Base-by-base conservation (phyloP, 2,329 filamentous ascomycete species). In the Fusarium papillatum region DNA sequence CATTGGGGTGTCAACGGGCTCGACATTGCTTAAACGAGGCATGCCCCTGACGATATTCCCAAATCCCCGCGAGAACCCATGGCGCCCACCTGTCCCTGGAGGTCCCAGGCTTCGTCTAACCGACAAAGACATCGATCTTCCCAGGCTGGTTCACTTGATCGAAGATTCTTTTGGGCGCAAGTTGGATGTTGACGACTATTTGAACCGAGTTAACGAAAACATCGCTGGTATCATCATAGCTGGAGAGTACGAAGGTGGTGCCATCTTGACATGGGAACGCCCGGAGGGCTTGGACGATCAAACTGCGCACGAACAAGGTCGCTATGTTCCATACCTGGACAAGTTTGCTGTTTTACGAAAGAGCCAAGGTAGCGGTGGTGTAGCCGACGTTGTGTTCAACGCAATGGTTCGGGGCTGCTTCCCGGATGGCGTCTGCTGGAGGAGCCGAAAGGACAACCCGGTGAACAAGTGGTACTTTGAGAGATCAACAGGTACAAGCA, bases 401-500 rank as follows among this genome's bases (percentile, higher is more conserved):
- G 93, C 95, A 39, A 98, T 99, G 94, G 95, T 98, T 7, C 90
- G 94, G 34, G 92, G 93, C 24, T 98, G 96, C 79, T 97, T 98
- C 77, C 96, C 96, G 0, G 85, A 91, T 4, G 97, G 97, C 1
- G 94, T 98, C 2, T 97, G 96, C 81, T 99, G 97, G 97, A 89
- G 96, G 68, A 97, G 95, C 82, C 89, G 97, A 64, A 94, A 93
- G 80, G 92, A 96, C 81, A 98, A 99, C 81, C 96, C 96, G 0
- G 97, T 99, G 7, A 99, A 99, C 82, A 98, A 98, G 82, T 99
- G 97, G 97, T 99, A 99, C 83, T 98, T 98, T 85, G 97, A 99
- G 85, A 90, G 97, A 60, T 95, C 95, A 4, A 87, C 90, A 60
- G 97, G 97, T 0, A 96, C 93, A 3, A 94, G 93, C 89, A 97